Percentiles rank a stretch among this genome's conserved stretches.
These are phyloP conservation scores for Nicotiana noctiflora DNA, from an alignment of 257 asterid genomes.

Conservation along the genomic window DNA sequence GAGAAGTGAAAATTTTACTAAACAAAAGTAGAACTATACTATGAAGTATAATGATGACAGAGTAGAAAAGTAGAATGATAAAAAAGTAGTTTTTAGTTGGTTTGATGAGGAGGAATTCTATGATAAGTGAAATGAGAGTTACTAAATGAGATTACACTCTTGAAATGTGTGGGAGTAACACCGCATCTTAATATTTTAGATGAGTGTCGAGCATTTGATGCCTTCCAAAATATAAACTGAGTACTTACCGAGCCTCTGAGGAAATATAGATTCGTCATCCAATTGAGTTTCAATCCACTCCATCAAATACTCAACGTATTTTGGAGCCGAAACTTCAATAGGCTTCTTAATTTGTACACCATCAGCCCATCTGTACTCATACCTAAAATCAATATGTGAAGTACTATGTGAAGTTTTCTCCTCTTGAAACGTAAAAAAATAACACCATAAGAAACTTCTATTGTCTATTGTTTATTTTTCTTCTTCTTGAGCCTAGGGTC, in stretches of 20 bases:
- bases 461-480: too few relatives aligned
- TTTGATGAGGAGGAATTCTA: background rate
- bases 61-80: background rate
- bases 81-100: background rate
- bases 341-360: slow-evolving; percentile 88
- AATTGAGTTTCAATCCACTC: slow-evolving; percentile 88
- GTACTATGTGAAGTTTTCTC: background rate
- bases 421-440: background rate
- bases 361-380: slow-evolving; percentile 94
- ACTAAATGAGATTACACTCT: background rate
- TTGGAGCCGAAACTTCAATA: slow-evolving; percentile 89
- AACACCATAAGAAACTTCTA: background rate
- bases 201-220: background rate
- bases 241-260: slow-evolving; percentile 70
- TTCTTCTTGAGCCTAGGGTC: too few relatives aligned
- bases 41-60: background rate
- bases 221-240: background rate
- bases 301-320: slow-evolving; percentile 88
- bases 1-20: background rate
- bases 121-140: background rate
- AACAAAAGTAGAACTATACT: background rate
- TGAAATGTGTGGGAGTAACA: background rate
- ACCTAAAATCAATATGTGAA: slow-evolving; percentile 31
- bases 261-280: slow-evolving; percentile 82
- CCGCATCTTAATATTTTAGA: background rate